Base-by-base conservation (phyloP, 169 alveolate species). In the Theileria annulata region DNA sequence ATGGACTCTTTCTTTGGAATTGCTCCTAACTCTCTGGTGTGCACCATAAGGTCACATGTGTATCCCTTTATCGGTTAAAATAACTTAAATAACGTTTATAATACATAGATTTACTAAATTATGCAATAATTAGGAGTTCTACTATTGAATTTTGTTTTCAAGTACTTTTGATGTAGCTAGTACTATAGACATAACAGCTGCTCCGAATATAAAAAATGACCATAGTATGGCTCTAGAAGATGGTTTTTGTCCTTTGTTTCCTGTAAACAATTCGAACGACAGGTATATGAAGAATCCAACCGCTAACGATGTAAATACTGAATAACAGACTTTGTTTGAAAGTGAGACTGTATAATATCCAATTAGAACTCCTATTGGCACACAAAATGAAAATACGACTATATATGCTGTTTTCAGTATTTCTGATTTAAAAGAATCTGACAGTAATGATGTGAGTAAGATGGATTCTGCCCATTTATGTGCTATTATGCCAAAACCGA, bases 381-480 rank as follows among this genome's bases (percentile, higher is more conserved):
- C 87, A 23, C 85, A 76, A 3, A 77, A 49, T 15, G 87, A 72
- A 49, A 84, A 84, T 21, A 71, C 70, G 37, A 84, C 37, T 62
- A 77, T 42, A 35, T 80, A 77, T 9, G 33, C 17, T 25, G 77
- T 21, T 59, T 74, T 74, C 3, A 75, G 42, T 1, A 25, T 37
- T 27, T 69, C 74, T 47, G 58, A 21, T 71, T 77, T 9, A 15
- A 77, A 64, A 0, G 71, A 75, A 64, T 77, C 72, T 30, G 86
- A 59, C 27, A 78, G 74, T 51, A 77, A 77, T 12, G 78, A 47
- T 37, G 54, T 76, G 19, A 84, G 67, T 66, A 84, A 72, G 27
- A 84, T 19, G 33, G 87, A 84, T 72, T 84, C 90, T 6, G 90
- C 90, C 90, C 90, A 84, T 23, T 84, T 84, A 71, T 84, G 90